Evolutionary conservation across 1,139 yeast species (phyloP).

Genomic region (Kurtzmaniella quercitrusa): DNA sequence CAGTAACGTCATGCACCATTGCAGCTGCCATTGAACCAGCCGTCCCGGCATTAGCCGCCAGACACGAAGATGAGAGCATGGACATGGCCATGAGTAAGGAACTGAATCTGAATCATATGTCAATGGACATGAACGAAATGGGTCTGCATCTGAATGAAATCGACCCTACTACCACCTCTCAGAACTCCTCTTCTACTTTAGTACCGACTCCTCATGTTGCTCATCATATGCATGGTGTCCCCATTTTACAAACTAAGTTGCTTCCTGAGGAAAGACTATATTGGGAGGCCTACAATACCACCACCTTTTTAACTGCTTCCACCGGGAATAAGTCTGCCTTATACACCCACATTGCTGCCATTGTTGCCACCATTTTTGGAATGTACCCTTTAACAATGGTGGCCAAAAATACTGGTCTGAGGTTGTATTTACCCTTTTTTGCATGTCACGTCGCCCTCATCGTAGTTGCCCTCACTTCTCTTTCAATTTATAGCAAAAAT

Average conservation of each 20-base stretch:
- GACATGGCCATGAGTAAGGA: constrained; percentile 1
- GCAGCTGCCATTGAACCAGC: constrained; percentile 71
- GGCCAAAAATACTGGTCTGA: constrained; percentile 54
- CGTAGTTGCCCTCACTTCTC: constrained; percentile 50
- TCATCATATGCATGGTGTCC: constrained; percentile 64
- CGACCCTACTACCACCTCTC: background rate
- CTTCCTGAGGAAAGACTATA: constrained; percentile 68
- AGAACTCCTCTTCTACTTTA: constrained; percentile 7
- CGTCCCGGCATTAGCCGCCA: background rate
- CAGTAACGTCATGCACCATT: constrained; percentile 33
- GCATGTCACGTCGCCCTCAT: constrained; percentile 46
- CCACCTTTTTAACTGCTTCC: constrained; percentile 65
- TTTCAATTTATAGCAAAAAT: constrained; percentile 55
- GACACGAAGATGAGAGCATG: background rate
- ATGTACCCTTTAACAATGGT: constrained; percentile 71
- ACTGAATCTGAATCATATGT: constrained; percentile 1
- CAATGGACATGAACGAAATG: background rate
- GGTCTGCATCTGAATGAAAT: background rate
- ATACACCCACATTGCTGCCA: constrained; percentile 49
- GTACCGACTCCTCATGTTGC: constrained; percentile 48
- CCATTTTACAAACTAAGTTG: constrained; percentile 66
- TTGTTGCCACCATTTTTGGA: constrained; percentile 45
- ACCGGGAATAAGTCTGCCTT: constrained; percentile 49
- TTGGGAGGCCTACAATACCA: constrained; percentile 82
- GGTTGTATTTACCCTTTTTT: constrained; percentile 56